Evolutionary conservation across 129 eudicot genomes (phyloP), one percentile per base, ranked within the genome.

Genomic region (Flaveria brownii): DNA sequence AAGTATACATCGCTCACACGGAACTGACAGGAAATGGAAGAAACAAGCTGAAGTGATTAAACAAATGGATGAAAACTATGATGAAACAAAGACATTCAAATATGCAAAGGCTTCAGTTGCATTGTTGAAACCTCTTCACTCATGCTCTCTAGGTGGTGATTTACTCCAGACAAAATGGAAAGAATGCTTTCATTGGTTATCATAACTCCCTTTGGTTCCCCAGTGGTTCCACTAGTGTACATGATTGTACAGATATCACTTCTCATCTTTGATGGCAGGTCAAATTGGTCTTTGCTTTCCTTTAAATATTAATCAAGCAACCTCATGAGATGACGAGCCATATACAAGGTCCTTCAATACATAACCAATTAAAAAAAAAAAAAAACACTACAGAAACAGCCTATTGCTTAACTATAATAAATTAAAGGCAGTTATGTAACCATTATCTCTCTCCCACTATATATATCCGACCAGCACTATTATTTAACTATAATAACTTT

Each of bases 201-300:
- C 84, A 91, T 77, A 9, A 94, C 98, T 80, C 98, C 98, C 71
- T 94, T 94, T 3, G 98, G 98, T 66, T 94, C 96, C 9, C 97
- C 97, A 2, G 98, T 94, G 33, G 98, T 94, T 72, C 97, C 98
- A 78, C 98, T 94, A 5, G 97, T 94, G 80, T 94, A 94, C 97
- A 94, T 94, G 62, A 91, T 91, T 11, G 98, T 94, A 51, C 96
- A 91, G 12, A 89, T 83, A 66, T 94, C 98, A 12, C 84, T 94
- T 68, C 72, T 91, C 78, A 73, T 89, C 88, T 94, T 94, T 6
- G 15, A 47, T 43, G 98, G 98, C 56, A 94, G 80, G 25, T 89
- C 92, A 71, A 69, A 80, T 25, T 59, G 61, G 68, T 89, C 78
- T 52, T 78, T 77, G 22, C 16, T 36, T 76, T 88, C 96, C 98